Evolutionary conservation across 805 yeast genomes (phyloP).

Genomic region (Starmerella etchellsii): DNA sequence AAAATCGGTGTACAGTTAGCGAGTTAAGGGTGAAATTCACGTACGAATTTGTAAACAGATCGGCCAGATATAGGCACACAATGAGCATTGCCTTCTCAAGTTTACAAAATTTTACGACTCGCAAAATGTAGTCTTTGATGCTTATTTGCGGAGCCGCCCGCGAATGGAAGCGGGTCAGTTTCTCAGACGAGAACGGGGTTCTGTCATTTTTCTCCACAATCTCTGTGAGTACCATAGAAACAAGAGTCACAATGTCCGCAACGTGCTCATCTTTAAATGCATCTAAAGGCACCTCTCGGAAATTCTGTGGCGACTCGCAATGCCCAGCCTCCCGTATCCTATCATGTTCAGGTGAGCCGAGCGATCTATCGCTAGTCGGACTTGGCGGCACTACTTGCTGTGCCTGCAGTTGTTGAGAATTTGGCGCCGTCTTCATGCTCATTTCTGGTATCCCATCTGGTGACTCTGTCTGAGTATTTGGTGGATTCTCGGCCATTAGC

Average conservation of each 20-base stretch:
- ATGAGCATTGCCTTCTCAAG: conserved; percentile 72
- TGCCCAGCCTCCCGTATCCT: background rate
- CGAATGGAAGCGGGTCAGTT: conserved; percentile 81
- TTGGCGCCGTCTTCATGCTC: background rate
- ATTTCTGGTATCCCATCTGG: background rate
- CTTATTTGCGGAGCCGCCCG: conserved; percentile 85
- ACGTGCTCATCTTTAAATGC: conserved; percentile 51
- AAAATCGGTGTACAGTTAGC: conserved; percentile 82
- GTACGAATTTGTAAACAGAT: conserved; percentile 63
- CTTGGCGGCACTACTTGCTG: conserved; percentile 10
- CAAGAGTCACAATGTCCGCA: conserved; percentile 55
- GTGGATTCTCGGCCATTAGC: background rate
- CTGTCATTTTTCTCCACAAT: conserved; percentile 64
- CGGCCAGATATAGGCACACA: conserved; percentile 80
- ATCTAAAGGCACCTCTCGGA: background rate
- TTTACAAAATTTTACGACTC: conserved; percentile 73
- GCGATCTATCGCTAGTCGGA: conserved; percentile 10
- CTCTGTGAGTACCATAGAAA: conserved; percentile 68
- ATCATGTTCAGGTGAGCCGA: background rate
- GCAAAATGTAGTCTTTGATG: conserved; percentile 56
- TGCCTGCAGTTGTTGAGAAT: background rate
- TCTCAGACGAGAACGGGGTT: conserved; percentile 28
- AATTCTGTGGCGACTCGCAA: too few relatives aligned
- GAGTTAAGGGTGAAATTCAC: conserved; percentile 75
- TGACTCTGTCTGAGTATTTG: conserved; percentile 1